Conservation (phyloP, 305 asterid genomes). For the Fraxinus ornus region DNA sequence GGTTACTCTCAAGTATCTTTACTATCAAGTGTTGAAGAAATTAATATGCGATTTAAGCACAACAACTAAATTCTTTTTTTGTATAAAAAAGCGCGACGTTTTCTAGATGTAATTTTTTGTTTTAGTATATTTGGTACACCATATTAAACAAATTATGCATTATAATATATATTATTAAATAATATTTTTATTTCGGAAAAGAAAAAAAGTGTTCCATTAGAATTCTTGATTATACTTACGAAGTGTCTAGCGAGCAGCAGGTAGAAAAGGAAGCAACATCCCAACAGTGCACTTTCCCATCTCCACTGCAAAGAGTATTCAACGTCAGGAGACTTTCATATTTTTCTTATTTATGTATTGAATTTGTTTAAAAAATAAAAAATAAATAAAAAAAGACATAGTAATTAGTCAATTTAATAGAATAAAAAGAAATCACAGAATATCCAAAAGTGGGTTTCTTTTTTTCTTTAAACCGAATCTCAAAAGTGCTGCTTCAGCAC, state of each 20-base stretch:
- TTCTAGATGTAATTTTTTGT: background rate
- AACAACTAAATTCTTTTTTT: background rate
- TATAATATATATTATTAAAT: background rate
- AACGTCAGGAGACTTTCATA: background rate
- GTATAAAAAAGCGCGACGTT: background rate
- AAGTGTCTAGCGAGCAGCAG: constrained; percentile 65
- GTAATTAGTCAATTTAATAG: background rate
- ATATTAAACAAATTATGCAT: background rate
- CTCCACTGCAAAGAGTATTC: constrained; percentile 67
- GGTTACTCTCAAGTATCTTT: background rate
- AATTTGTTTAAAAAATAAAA: background rate
- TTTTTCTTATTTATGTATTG: background rate
- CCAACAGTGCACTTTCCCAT: constrained; percentile 95
- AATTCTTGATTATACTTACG: constrained; percentile 45
- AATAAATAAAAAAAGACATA: background rate
- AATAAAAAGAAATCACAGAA: background rate
- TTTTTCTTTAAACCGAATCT: background rate
- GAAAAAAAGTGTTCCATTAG: background rate
- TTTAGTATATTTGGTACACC: background rate
- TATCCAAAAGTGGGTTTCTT: background rate
- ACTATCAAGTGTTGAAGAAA: background rate
- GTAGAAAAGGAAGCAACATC: constrained; percentile 82
- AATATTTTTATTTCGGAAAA: background rate
- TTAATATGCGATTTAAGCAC: background rate
- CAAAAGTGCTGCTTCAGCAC: background rate